Evolutionary conservation across 2,329 filamentous ascomycete species (phyloP).

Genomic region (Pseudocercospora eumusae): DNA sequence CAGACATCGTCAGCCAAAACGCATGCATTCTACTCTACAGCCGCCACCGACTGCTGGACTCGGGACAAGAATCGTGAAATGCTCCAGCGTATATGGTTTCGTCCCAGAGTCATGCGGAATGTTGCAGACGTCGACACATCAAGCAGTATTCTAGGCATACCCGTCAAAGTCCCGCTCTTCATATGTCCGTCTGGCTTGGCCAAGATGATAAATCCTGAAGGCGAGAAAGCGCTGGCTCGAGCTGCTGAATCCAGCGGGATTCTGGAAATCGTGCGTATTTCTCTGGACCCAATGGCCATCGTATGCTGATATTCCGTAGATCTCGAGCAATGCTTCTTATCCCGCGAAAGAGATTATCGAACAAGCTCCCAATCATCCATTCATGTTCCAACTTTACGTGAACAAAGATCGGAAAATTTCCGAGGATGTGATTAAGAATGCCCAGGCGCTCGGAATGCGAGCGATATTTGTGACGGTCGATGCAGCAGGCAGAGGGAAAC

Average conservation of each 20-base stretch:
- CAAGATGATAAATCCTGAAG: slow-evolving; percentile 39
- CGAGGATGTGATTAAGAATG: slow-evolving; percentile 51
- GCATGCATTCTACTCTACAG: slow-evolving; percentile 32
- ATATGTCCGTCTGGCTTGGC: slow-evolving; percentile 41
- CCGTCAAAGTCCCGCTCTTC: slow-evolving; percentile 39
- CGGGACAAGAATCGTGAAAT: slow-evolving; percentile 28
- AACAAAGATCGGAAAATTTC: slow-evolving; percentile 58
- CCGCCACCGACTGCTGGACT: slow-evolving; percentile 31
- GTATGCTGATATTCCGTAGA: slow-evolving; percentile 4
- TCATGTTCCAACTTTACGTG: slow-evolving; percentile 66
- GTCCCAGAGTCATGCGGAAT: slow-evolving; percentile 31
- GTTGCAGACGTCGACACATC: slow-evolving; percentile 29
- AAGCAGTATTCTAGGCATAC: slow-evolving; percentile 30
- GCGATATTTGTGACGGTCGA: slow-evolving; percentile 63
- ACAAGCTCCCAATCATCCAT: slow-evolving; percentile 33
- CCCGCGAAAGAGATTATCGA: slow-evolving; percentile 37
- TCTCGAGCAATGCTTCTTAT: slow-evolving; percentile 38
- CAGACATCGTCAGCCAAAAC: slow-evolving; percentile 28
- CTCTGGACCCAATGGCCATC: background rate
- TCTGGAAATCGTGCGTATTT: slow-evolving; percentile 27
- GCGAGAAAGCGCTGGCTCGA: slow-evolving; percentile 40
- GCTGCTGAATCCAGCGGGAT: slow-evolving; percentile 32
- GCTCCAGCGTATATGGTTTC: slow-evolving; percentile 31
- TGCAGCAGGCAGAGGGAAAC: slow-evolving; percentile 58
- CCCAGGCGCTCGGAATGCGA: slow-evolving; percentile 50